Percentiles rank a stretch among this genome's conserved stretches.
These are phyloP conservation scores for Tilletia caries DNA, from an alignment of 1,284 basidiomycete genomes.

Conservation along the genomic window DNA sequence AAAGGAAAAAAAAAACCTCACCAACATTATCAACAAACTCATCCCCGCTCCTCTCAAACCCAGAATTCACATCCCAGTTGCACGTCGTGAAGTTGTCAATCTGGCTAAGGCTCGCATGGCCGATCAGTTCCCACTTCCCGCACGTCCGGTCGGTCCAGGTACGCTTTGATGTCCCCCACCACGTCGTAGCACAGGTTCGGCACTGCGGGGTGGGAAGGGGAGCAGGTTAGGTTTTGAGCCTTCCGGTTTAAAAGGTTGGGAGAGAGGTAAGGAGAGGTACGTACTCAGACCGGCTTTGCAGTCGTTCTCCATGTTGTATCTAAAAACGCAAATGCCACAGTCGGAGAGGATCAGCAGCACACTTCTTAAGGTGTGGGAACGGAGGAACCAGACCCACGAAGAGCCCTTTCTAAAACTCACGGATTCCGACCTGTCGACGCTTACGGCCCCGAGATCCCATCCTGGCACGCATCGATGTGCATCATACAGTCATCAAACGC, in stretches of 20 bases:
- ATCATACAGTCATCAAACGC: constrained; percentile 18
- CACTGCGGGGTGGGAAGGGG: background rate
- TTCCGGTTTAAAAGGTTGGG: no score
- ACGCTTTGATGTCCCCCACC: constrained; percentile 36
- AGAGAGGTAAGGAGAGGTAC: no score
- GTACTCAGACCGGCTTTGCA: constrained; percentile 31
- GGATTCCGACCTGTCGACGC: constrained; percentile 39
- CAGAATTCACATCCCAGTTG: constrained; percentile 24
- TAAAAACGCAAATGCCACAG: background rate
- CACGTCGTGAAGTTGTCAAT: constrained; percentile 39
- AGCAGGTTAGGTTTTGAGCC: no score
- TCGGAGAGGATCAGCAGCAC: no score
- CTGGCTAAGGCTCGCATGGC: constrained; percentile 30
- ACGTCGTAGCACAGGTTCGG: constrained; percentile 40
- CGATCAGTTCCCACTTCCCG: constrained; percentile 32
- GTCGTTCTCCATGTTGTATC: constrained; percentile 42
- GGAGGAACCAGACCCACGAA: no score
- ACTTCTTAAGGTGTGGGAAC: no score
- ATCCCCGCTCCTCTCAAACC: constrained; percentile 28
- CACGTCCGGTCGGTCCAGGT: constrained; percentile 44
- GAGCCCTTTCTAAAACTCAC: no score
- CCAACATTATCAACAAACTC: constrained; percentile 26
- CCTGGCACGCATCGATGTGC: constrained; percentile 23
- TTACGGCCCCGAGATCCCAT: constrained; percentile 30
- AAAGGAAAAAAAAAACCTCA: no score